Evolutionary conservation across 306 rosid species (phyloP).

Genomic region (Cotoneaster glaucophyllus): DNA sequence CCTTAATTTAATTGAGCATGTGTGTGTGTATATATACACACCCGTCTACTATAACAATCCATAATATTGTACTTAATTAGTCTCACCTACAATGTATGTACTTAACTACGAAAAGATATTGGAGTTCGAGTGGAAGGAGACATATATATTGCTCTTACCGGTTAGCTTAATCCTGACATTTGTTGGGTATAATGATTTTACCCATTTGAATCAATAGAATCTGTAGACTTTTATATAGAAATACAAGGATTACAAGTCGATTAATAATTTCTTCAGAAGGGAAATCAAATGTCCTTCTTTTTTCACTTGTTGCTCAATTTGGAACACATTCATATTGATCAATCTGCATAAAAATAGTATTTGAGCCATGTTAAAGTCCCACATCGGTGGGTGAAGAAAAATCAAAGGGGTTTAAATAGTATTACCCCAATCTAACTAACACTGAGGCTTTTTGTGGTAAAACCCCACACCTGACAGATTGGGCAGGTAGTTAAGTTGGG

Average conservation of each 20-base stretch:
- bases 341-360: background rate
- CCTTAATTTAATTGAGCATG: conserved; percentile 14
- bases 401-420: too few species aligned
- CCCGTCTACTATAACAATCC: background rate
- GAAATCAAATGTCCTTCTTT: background rate
- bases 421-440: too few species aligned
- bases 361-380: too few species aligned
- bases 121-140: too few species aligned
- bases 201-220: background rate
- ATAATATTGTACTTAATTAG: conserved; percentile 5
- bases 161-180: too few species aligned
- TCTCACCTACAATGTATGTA: conserved; percentile 10
- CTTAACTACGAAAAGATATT: too few species aligned
- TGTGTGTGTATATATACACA: background rate
- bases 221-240: background rate
- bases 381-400: too few species aligned
- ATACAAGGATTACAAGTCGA: background rate
- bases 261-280: background rate
- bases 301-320: background rate
- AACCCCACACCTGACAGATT: too few species aligned
- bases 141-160: too few species aligned
- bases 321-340: background rate
- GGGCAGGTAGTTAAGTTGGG: too few species aligned
- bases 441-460: too few species aligned
- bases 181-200: background rate